Percentiles rank a stretch among this genome's conserved stretches.
Conservation (phyloP, 495 filamentous ascomycete species). For the Daldinia childiae region DNA sequence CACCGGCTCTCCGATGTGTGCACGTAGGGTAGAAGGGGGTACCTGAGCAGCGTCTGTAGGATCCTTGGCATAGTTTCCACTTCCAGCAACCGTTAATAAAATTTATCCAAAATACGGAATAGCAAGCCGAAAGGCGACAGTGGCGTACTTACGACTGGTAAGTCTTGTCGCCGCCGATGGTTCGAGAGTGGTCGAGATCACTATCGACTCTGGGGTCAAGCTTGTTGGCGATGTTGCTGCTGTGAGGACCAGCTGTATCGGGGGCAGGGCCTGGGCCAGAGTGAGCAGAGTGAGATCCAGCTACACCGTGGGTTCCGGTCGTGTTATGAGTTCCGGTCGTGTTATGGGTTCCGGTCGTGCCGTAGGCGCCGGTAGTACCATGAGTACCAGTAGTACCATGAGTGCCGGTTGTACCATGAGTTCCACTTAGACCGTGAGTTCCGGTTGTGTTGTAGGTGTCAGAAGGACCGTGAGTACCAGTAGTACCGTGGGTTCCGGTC, state of each 20-base stretch:
- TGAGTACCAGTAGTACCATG: constrained; percentile 41
- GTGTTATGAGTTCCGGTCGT: background rate
- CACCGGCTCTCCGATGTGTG: constrained; percentile 50
- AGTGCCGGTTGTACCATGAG: constrained; percentile 42
- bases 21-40: constrained; percentile 55
- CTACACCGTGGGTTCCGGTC: constrained; percentile 20
- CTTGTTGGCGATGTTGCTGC: constrained; percentile 63
- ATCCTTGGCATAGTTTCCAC: constrained; percentile 41
- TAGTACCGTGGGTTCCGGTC: constrained; percentile 29
- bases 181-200: constrained; percentile 57
- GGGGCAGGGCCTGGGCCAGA: constrained; percentile 53
- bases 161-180: constrained; percentile 57
- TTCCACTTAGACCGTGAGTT: constrained; percentile 30
- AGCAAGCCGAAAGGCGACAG: constrained; percentile 6
- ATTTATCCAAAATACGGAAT: background rate
- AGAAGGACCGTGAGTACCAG: constrained; percentile 42
- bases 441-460: constrained; percentile 11
- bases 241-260: constrained; percentile 63
- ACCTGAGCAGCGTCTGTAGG: constrained; percentile 60
- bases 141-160: constrained; percentile 57
- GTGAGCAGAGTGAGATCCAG: constrained; percentile 36
- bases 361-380: constrained; percentile 26
- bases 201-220: constrained; percentile 64
- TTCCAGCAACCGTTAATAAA: constrained; percentile 27
- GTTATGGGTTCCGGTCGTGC: constrained; percentile 1